phyloP scores from a whole-genome alignment of 768 basidiomycete species.

The Agrocybe praecox region DNA sequence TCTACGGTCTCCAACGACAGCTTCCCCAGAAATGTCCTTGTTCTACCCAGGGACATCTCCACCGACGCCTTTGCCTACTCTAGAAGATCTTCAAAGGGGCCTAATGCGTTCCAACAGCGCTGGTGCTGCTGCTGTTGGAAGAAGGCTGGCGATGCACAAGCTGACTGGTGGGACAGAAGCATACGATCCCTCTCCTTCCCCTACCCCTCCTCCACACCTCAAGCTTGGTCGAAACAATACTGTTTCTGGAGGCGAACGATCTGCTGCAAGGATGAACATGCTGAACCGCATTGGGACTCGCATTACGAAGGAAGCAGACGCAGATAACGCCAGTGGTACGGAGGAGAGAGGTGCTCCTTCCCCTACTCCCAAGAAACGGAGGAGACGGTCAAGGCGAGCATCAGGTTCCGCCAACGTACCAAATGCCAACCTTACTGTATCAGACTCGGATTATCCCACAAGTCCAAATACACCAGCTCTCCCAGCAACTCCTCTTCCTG shows the following conservation, averaged over 20 bases:
- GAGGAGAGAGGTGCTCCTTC: conserved; percentile 53
- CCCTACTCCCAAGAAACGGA: conserved; percentile 55
- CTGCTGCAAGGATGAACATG: conserved; percentile 70
- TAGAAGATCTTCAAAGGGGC: conserved; percentile 78
- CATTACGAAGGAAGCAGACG: conserved; percentile 61
- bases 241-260: conserved; percentile 79
- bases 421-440: conserved; percentile 47
- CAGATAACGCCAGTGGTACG: conserved; percentile 59
- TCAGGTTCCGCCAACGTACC: conserved; percentile 46
- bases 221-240: conserved; percentile 75
- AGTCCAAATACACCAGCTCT: conserved; percentile 65
- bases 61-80: conserved; percentile 70
- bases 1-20: conserved; percentile 54
- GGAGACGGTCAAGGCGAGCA: conserved; percentile 56
- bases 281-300: conserved; percentile 63
- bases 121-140: conserved; percentile 67
- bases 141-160: conserved; percentile 81
- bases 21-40: conserved; percentile 54
- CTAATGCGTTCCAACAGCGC: conserved; percentile 92
- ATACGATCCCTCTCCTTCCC: conserved; percentile 64
- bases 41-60: conserved; percentile 70
- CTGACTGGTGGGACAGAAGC: conserved; percentile 76
- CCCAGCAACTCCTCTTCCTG: conserved; percentile 53
- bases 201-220: conserved; percentile 46
- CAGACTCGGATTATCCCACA: conserved; percentile 53